phyloP scores from a whole-genome alignment of 129 eudicot genomes.

The Calendula officinalis region DNA sequence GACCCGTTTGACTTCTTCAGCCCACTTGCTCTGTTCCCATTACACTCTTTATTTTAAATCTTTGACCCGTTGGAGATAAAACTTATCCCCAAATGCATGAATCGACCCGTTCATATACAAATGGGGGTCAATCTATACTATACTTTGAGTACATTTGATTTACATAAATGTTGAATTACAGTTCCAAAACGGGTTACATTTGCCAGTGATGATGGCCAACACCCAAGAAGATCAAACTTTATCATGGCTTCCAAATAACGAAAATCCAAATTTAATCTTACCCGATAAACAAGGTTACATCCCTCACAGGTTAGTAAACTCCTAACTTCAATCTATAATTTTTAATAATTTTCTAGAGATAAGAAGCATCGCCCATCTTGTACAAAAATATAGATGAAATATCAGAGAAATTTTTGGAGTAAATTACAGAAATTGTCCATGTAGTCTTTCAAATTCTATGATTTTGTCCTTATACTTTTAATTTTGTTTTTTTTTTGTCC shows the following conservation, averaged over 20 bases:
- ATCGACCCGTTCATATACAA: background rate
- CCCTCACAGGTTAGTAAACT: constrained; percentile 50
- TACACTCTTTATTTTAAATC: too few species aligned
- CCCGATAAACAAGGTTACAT: constrained; percentile 48
- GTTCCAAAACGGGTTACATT: constrained; percentile 63
- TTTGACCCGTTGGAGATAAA: background rate
- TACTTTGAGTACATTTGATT: constrained; percentile 10
- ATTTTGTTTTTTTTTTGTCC: too few species aligned
- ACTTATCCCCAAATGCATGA: background rate
- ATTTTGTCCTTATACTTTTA: too few species aligned
- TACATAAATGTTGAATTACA: constrained; percentile 27
- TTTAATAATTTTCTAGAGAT: background rate
- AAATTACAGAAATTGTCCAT: too few species aligned
- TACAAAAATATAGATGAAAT: too few species aligned
- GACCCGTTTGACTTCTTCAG: background rate
- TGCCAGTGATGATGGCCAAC: constrained; percentile 55
- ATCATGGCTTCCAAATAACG: constrained; percentile 63
- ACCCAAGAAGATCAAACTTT: constrained; percentile 49
- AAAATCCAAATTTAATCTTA: constrained; percentile 51
- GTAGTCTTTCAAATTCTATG: too few species aligned
- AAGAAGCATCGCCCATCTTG: too few species aligned
- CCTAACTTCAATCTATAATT: constrained; percentile 9
- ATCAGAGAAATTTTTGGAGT: too few species aligned
- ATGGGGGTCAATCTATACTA: background rate
- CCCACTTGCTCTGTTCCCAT: background rate